Percentiles rank a stretch among this genome's conserved stretches.
Conservation (phyloP, 2,329 filamentous ascomycete species). For the Alternaria sp. region DNA sequence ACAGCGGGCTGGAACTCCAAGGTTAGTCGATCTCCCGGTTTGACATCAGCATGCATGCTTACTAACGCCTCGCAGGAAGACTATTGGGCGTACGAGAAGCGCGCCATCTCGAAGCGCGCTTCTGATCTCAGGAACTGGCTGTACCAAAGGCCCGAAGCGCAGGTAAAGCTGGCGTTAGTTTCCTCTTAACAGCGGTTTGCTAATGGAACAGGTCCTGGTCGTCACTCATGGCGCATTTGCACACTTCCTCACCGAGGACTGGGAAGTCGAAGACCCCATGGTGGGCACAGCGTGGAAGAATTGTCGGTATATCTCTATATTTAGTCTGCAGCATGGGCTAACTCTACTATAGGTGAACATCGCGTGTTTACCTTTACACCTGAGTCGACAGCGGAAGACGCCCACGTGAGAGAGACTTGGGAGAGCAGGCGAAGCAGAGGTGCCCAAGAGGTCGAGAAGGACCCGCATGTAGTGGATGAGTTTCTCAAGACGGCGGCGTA, state of each 20-base stretch:
- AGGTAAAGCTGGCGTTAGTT: conserved; percentile 18
- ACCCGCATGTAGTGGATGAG: conserved; percentile 39
- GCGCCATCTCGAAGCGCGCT: conserved; percentile 38
- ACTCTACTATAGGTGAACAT: conserved; percentile 29
- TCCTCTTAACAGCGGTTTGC: not conserved
- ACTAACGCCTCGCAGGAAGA: conserved; percentile 28
- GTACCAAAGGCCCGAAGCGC: conserved; percentile 34
- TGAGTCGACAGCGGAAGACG: conserved; percentile 29
- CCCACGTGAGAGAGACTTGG: conserved; percentile 37
- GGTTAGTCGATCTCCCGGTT: conserved; percentile 17
- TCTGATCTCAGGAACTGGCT: conserved; percentile 36
- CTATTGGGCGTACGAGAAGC: conserved; percentile 38
- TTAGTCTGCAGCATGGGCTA: not conserved
- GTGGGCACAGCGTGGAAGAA: conserved; percentile 40
- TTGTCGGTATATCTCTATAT: conserved; percentile 22
- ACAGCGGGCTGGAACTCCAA: conserved; percentile 76
- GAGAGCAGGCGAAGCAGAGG: conserved; percentile 29
- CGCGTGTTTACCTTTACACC: conserved; percentile 39
- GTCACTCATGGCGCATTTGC: conserved; percentile 85
- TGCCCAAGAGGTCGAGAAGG: conserved; percentile 24
- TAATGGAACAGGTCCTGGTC: conserved; percentile 67
- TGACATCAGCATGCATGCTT: conserved; percentile 3
- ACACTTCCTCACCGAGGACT: conserved; percentile 86
- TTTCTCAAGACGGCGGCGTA: conserved; percentile 24
- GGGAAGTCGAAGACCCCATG: conserved; percentile 51